Base-by-base conservation (phyloP, 331 rosid genomes). In the Saraca asoca region DNA sequence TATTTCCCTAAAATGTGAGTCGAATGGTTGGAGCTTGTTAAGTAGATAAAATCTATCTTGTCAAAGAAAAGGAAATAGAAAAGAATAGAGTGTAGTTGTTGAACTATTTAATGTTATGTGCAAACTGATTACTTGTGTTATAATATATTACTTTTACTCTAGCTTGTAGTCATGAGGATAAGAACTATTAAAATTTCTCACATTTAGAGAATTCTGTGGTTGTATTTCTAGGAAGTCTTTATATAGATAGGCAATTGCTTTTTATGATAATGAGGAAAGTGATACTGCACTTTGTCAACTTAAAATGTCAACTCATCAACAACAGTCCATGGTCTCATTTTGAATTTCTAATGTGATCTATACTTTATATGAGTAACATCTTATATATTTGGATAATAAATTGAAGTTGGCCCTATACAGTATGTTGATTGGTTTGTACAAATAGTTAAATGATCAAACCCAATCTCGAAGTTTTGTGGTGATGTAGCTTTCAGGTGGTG, bases 241-340 rank as follows among this genome's bases (percentile, higher is more conserved):
- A 14, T 70, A 71, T 49, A 88, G 88, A 64, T 76, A 81, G 66
- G 83, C 80, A 12, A 69, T 82, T 19, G 77, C 77, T 37, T 92
- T 82, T 38, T 85, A 88, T 65, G 96, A 85, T 78, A 78, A 64
- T 11, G 96, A 87, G 54, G 95, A 89, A 74, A 79, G 68, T 59
- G 95, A 92, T 66, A 83, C 96, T 57, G 96, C 95, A 15, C 42
- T 79, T 9, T 89, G 89, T 51, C 88, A 81, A 75, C 38, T 87
- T 69, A 87, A 85, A 64, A 34, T 92, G 55, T 85, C 93, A 56
- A 57, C 80, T 45, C 96, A 81, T 66, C 76, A 86, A 29, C n/a
- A n/a, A 5, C 87, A 81, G 56, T 77, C 91, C 0, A 86, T 84
- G 71, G 91, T 83, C 50, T 85, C 96, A 12, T 92, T 66, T 74